phyloP scores from a whole-genome alignment of 2,329 filamentous ascomycete genomes.

The Talaromyces atroroseus region DNA sequence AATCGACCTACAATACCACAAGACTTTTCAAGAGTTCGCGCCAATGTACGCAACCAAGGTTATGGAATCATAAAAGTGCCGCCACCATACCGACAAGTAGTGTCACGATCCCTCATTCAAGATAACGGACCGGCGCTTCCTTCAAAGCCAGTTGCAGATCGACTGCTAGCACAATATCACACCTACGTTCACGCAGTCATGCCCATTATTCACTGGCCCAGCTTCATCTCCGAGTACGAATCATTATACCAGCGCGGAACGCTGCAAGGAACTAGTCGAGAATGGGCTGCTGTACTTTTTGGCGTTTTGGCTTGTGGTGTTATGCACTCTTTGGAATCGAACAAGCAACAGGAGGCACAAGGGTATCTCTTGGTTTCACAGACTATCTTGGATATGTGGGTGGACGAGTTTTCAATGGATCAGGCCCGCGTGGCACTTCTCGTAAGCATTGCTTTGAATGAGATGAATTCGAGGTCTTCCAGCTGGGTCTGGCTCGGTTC shows the following conservation, averaged over 20 bases:
- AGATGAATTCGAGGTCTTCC: conserved; percentile 78
- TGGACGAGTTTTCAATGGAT: conserved; percentile 69
- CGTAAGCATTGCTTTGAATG: conserved; percentile 71
- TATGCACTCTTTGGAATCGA: conserved; percentile 59
- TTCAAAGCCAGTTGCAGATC: conserved; percentile 62
- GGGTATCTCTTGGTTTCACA: conserved; percentile 68
- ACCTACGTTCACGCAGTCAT: conserved; percentile 71
- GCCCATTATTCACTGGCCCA: conserved; percentile 84
- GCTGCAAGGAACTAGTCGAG: conserved; percentile 56
- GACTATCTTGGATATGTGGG: conserved; percentile 71
- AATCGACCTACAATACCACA: conserved; percentile 57
- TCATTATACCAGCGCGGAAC: conserved; percentile 64
- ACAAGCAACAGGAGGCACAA: conserved; percentile 54
- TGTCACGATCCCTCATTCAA: conserved; percentile 47
- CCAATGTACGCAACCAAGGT: conserved; percentile 67
- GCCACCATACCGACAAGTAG: conserved; percentile 56
- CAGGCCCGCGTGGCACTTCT: conserved; percentile 68
- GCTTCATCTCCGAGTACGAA: conserved; percentile 70
- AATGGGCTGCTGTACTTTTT: conserved; percentile 77
- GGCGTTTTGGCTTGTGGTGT: conserved; percentile 77
- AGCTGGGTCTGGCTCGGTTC: conserved; percentile 82
- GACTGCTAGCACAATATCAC: conserved; percentile 70
- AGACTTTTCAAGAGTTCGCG: conserved; percentile 66
- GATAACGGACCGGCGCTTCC: conserved; percentile 60
- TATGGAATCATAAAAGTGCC: conserved; percentile 77